Percentiles rank a stretch among this genome's conserved stretches.
These are phyloP conservation scores for Punica granatum DNA, from an alignment of 345 rosid species.

Conservation along the genomic window DNA sequence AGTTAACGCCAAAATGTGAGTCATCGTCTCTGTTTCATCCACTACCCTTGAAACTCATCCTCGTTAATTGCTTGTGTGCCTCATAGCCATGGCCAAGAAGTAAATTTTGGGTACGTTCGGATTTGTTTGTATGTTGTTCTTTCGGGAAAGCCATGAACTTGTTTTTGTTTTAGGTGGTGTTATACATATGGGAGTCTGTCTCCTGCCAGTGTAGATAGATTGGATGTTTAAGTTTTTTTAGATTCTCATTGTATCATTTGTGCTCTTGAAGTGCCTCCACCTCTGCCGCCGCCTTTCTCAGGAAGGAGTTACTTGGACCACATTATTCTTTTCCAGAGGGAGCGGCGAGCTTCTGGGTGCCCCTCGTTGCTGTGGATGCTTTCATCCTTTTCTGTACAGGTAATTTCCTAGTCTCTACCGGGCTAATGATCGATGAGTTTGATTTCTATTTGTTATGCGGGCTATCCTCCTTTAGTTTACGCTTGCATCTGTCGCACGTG, in stretches of 20 bases:
- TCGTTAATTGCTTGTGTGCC: not conserved
- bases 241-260: slow-evolving; percentile 8
- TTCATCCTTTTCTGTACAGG: slow-evolving; percentile 65
- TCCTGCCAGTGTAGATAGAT: slow-evolving; percentile 15
- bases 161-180: not conserved
- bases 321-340: slow-evolving; percentile 31
- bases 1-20: slow-evolving; percentile 67
- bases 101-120: not conserved
- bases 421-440: too few relatives aligned
- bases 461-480: too few relatives aligned
- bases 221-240: not conserved
- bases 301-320: slow-evolving; percentile 68
- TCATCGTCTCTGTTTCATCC: not conserved
- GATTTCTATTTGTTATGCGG: not conserved
- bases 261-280: slow-evolving; percentile 68
- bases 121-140: not conserved
- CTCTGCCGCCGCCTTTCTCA: slow-evolving; percentile 72
- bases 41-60: not conserved
- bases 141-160: too few relatives aligned
- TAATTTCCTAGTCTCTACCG: slow-evolving; percentile 16
- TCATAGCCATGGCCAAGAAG: not conserved
- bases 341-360: slow-evolving; percentile 60
- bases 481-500: too few relatives aligned
- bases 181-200: slow-evolving; percentile 1
- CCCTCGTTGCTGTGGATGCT: slow-evolving; percentile 71